Evolutionary conservation across 148 eudicot genomes (phyloP), one percentile per base, ranked within the genome.

Genomic region (Fagopyrum tataricum): DNA sequence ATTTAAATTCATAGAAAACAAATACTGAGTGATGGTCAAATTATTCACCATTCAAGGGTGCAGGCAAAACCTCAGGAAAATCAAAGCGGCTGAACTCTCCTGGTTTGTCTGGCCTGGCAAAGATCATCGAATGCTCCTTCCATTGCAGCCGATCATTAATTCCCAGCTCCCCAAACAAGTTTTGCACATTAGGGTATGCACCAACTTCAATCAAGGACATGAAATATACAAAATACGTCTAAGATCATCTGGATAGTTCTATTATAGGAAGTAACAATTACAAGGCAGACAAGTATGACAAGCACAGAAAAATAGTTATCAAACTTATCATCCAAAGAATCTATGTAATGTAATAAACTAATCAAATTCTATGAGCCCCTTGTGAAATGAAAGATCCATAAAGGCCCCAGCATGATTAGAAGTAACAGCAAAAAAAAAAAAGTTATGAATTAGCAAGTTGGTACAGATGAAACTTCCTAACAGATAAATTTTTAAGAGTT

Each of bases 81-180:
- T 96, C 99, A 81, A 95, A 96, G 71, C 99, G 90, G 74, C 99
- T 96, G 77, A 92, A 96, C 78, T 92, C 94, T 73, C 97, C 99
- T 18, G 99, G 99, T 83, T 92, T 92, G 85, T 83, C 85, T 74
- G 99, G 99, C 91, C 90, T 89, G 40, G 99, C 99, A 77, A 96
- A 96, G 78, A 90, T 96, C 99, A 96, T 96, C 4, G 97, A 92
- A 75, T 96, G 99, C 75, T 96, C 99, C 83, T 96, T 96, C 97
- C 99, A 96, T 70, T 96, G 99, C 85, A 96, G 76, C 74, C 99
- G 88, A 78, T 96, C 96, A 73, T 84, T 88, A 44, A 96, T 89
- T 48, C 97, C 97, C 77, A 96, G 88, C 74, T 96, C 99, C 76
- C 95, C 96, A 85, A 96, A 96, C 71, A 96, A 82, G 82, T 92